Evolutionary conservation across 1,284 basidiomycete species (phyloP).

Genomic region (Microbotryum silenes-acaulis): DNA sequence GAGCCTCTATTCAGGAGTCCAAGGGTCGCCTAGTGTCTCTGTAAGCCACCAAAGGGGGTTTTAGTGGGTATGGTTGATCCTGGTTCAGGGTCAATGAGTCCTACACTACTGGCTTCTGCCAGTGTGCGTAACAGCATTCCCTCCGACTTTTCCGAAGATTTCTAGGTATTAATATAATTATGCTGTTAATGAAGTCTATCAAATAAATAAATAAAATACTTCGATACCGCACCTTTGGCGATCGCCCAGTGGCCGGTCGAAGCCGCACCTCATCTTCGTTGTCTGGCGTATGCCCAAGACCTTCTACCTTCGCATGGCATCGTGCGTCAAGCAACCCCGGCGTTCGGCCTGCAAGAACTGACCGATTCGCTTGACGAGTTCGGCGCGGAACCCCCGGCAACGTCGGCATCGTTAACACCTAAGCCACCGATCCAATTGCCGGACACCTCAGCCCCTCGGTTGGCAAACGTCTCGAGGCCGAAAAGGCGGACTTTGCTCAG

Average conservation of each 20-base stretch:
- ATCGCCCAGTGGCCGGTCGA: slow-evolving; percentile 8
- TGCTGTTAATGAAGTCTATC: too few relatives aligned
- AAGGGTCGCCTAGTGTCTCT: too few relatives aligned
- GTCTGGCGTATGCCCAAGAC: slow-evolving; percentile 26
- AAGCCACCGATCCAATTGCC: background rate
- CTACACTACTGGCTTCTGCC: too few relatives aligned
- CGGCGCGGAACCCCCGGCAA: background rate
- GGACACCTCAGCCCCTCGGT: background rate
- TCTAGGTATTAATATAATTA: too few relatives aligned
- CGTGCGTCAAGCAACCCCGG: slow-evolving; percentile 11
- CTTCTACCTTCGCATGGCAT: slow-evolving; percentile 25
- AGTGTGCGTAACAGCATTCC: too few relatives aligned
- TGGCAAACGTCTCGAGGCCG: background rate
- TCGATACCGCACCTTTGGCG: slow-evolving; percentile 14
- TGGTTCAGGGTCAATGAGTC: too few relatives aligned
- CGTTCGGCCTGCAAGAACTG: slow-evolving; percentile 24
- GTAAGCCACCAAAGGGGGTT: too few relatives aligned
- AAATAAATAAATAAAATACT: too few relatives aligned
- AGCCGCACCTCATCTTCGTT: slow-evolving; percentile 11
- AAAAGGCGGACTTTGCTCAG: slow-evolving; percentile 30
- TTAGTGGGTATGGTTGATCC: too few relatives aligned
- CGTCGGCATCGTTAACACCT: background rate
- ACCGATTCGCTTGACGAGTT: slow-evolving; percentile 7
- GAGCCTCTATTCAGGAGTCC: too few relatives aligned
- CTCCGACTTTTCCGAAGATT: too few relatives aligned